Base-by-base conservation (phyloP, 768 basidiomycete genomes). In the Rhodotorula kratochvilovae region DNA sequence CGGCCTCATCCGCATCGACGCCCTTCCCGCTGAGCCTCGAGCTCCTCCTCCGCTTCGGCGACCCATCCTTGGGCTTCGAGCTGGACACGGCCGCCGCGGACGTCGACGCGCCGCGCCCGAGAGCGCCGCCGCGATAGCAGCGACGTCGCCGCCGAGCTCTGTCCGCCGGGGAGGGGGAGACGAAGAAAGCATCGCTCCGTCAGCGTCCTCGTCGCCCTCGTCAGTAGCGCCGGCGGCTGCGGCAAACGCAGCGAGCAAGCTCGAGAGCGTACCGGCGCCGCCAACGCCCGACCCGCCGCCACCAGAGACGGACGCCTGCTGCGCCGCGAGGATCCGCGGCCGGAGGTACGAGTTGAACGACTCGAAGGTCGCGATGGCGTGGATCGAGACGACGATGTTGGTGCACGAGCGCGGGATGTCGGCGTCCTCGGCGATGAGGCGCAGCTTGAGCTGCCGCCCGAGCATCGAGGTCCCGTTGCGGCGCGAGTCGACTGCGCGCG, bases 361-460 rank as follows among this genome's bases (percentile, higher is more conserved):
- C 79, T 96, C 92, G 85, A 98, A 92, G 1, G 93, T 97, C 2
- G 96, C 95, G 72, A 98, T 96, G 12, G 94, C 95, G 79, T 98
- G 95, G 71, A 98, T 98, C 13, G 94, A 97, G 31, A 98, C 91
- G 50, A 92, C 91, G 78, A 98, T 90, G 75, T 91, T 93, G 25
- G 78, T 78, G 63, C 81, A 81, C 77, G 89, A 89, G 65, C 89
- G 87, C 27, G 96, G 95, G 31, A 95, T 86, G 74, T 93, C 92
- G 0, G 90, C 87, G 63, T 96, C 92, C 17, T 88, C 88, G 1
- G 93, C 92, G n/a, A 91, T 85, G 25, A 99, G 82, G 31, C 91
- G 88, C 21, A 98, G 86, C 17, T 93, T 89, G 56, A 99, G 82
- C 76, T 95, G 93, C 35, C 94, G 88, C 13, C 91, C 92, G n/a